Percentiles rank a stretch among this genome's conserved stretches.
Conservation (phyloP, 331 rosid species). For the Prunus yedoensis region DNA sequence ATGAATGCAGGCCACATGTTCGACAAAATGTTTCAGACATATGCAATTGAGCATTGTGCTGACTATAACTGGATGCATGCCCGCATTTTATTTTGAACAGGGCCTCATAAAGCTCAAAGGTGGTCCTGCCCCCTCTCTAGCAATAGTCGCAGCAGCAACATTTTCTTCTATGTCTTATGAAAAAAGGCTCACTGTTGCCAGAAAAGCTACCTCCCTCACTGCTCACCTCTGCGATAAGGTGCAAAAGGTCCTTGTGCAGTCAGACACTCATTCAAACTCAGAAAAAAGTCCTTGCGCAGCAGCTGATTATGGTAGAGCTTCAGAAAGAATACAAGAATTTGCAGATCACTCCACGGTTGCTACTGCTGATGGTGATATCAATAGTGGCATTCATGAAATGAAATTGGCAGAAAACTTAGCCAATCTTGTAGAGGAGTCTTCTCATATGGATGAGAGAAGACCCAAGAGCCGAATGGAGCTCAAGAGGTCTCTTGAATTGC, state of each 20-base stretch:
- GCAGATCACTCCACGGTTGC: conserved; percentile 24
- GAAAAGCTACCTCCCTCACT: conserved; percentile 16
- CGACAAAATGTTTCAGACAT: neutral
- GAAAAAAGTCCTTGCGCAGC: neutral
- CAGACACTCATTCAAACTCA: neutral
- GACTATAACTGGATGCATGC: neutral
- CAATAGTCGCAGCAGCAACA: neutral
- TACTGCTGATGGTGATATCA: conserved; percentile 14
- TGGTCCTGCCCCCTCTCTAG: neutral
- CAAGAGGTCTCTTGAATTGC: conserved; percentile 53
- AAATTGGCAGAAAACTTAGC: conserved; percentile 59
- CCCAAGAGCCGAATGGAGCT: conserved; percentile 55
- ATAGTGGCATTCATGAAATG: conserved; percentile 25
- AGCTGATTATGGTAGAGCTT: conserved; percentile 20
- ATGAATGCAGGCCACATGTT: neutral
- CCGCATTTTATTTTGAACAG: neutral
- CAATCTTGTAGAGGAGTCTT: conserved; percentile 45
- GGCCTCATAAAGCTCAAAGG: neutral
- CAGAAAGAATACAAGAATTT: conserved; percentile 10
- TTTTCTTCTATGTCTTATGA: conserved; percentile 8
- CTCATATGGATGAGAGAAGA: conserved; percentile 26
- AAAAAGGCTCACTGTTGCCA: neutral
- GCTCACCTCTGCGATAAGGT: neutral
- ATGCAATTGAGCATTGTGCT: neutral
- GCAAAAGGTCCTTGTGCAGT: conserved; percentile 3